Evolutionary conservation across 164 flowering plant species (phyloP).

Genomic region (Vitis rupestris): DNA sequence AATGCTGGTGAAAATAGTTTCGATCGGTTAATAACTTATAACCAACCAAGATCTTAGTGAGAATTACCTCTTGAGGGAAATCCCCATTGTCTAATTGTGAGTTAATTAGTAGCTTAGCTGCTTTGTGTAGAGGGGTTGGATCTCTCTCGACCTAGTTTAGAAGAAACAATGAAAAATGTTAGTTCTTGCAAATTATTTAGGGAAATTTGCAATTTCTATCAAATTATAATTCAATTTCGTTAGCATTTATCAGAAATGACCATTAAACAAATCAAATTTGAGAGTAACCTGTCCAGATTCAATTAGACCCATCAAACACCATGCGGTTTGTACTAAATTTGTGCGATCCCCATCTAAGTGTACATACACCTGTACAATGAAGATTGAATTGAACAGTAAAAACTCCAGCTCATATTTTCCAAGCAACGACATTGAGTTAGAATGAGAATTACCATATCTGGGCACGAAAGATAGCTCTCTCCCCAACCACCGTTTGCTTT

Average conservation of each 20-base stretch:
- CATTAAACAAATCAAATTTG: not conserved
- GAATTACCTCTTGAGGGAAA: constrained; percentile 41
- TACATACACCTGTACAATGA: constrained; percentile 36
- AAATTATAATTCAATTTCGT: no score
- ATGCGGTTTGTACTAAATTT: constrained; percentile 56
- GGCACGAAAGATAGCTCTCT: constrained; percentile 54
- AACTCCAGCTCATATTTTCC: no score
- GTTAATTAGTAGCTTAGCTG: constrained; percentile 37
- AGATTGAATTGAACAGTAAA: no score
- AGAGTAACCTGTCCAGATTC: constrained; percentile 48
- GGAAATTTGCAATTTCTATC: no score
- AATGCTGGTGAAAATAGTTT: no score
- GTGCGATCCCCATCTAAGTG: constrained; percentile 40
- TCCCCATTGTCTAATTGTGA: constrained; percentile 38
- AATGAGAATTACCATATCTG: constrained; percentile 30
- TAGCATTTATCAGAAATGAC: no score
- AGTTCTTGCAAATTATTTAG: no score
- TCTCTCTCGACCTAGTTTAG: constrained; percentile 28
- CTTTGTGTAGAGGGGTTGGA: constrained; percentile 35
- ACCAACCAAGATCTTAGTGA: no score
- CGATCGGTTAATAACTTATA: no score
- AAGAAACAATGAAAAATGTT: not conserved
- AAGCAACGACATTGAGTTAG: no score
- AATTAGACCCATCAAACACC: constrained; percentile 61
- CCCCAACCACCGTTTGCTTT: constrained; percentile 57